Percentiles rank a stretch among this genome's conserved stretches.
phyloP scores from a whole-genome alignment of 1,284 basidiomycete species.

The Marasmius sp. region DNA sequence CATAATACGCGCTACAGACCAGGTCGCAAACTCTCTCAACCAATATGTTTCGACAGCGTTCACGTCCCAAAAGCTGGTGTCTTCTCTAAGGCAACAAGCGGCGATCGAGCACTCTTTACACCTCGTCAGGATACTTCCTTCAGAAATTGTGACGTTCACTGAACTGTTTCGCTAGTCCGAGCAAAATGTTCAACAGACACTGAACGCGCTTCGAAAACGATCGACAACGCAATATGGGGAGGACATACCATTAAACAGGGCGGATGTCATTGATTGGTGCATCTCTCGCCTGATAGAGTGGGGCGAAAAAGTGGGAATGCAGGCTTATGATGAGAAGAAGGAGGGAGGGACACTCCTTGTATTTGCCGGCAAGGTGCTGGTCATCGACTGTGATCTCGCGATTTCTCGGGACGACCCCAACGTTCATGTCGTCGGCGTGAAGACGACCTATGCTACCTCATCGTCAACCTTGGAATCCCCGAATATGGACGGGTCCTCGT shows the following conservation, averaged over 20 bases:
- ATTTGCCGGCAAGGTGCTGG: constrained; percentile 74
- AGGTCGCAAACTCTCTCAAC: constrained; percentile 52
- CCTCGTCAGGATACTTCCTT: constrained; percentile 38
- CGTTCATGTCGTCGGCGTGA: constrained; percentile 54
- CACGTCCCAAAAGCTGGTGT: constrained; percentile 64
- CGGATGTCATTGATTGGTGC: constrained; percentile 50
- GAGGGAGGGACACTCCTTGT: constrained; percentile 54
- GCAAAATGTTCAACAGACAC: constrained; percentile 46
- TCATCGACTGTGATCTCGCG: constrained; percentile 69
- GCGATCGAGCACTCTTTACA: constrained; percentile 48
- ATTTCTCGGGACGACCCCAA: constrained; percentile 41
- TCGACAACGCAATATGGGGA: constrained; percentile 53
- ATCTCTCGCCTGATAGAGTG: constrained; percentile 57
- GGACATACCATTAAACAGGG: constrained; percentile 54
- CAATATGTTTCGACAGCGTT: constrained; percentile 48
- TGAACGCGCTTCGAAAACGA: constrained; percentile 43
- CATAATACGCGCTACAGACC: constrained; percentile 49
- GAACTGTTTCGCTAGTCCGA: constrained; percentile 41
- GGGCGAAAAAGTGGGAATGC: constrained; percentile 66
- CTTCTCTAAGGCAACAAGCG: constrained; percentile 63
- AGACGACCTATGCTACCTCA: constrained; percentile 71
- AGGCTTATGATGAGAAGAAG: constrained; percentile 65
- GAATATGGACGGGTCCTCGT: constrained; percentile 49
- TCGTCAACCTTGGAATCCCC: constrained; percentile 28
- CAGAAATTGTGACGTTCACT: constrained; percentile 15